Conservation (phyloP, 306 rosid species). For the Cicer yamashitae region DNA sequence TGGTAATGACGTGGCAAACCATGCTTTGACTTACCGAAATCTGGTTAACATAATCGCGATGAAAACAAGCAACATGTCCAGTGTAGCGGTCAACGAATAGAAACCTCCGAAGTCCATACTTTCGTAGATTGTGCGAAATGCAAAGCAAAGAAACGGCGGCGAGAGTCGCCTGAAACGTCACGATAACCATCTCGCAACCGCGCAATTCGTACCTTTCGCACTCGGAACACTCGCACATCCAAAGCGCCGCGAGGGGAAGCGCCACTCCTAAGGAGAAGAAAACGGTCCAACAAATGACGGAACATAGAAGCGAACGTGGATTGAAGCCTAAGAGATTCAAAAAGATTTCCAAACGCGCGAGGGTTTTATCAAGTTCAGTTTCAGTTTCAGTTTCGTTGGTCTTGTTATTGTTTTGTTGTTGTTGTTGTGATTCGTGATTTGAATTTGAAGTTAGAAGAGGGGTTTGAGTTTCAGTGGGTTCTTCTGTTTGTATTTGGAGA, state of each 20-base stretch:
- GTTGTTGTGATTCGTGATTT: not conserved
- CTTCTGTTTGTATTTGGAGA: constrained; percentile 50
- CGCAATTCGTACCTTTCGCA: constrained; percentile 59
- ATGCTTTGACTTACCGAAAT: constrained; percentile 54
- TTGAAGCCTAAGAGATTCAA: constrained; percentile 64
- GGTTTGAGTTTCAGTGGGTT: constrained; percentile 45
- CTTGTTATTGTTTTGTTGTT: not conserved
- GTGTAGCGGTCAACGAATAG: constrained; percentile 70
- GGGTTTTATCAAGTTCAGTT: constrained; percentile 50
- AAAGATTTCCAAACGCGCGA: constrained; percentile 52
- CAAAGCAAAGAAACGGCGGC: constrained; percentile 82
- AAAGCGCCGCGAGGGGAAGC: constrained; percentile 58
- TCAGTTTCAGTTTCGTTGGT: constrained; percentile 22
- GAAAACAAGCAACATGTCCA: constrained; percentile 59
- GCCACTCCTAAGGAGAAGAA: constrained; percentile 56
- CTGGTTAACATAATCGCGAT: constrained; percentile 61
- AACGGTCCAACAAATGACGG: constrained; percentile 57
- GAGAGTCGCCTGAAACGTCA: constrained; percentile 71
- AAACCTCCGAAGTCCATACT: constrained; percentile 71
- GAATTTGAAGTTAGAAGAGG: constrained; percentile 51
- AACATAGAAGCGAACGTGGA: constrained; percentile 45
- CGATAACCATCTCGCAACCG: constrained; percentile 66
- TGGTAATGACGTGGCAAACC: not conserved
- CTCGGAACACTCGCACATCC: constrained; percentile 47
- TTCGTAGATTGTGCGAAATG: constrained; percentile 63